phyloP scores from a whole-genome alignment of 2,329 filamentous ascomycete genomes.

The Paraphoma sp. region DNA sequence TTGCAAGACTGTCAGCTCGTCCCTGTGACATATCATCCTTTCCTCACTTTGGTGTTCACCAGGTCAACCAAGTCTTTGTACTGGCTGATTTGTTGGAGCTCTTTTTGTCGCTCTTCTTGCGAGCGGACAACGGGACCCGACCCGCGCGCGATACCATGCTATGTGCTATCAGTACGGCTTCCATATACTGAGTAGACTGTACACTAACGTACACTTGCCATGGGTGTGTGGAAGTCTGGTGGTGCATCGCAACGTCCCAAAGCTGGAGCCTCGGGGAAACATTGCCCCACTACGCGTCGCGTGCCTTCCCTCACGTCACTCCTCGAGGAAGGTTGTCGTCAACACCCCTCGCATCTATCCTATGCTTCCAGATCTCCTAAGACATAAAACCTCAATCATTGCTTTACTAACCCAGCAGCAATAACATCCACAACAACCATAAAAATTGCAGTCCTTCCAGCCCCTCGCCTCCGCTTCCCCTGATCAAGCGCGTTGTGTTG shows the following conservation, averaged over 20 bases:
- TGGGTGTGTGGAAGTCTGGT: constrained; percentile 19
- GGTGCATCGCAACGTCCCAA: constrained; percentile 18
- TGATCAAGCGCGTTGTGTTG: constrained; percentile 16
- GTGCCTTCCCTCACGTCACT: constrained; percentile 28
- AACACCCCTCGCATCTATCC: constrained; percentile 17
- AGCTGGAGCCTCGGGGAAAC: constrained; percentile 28
- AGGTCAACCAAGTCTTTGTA: constrained; percentile 75
- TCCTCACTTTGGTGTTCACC: constrained; percentile 68
- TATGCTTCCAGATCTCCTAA: constrained; percentile 26
- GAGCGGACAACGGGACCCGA: constrained; percentile 63
- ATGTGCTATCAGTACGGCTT: constrained; percentile 28
- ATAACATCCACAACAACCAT: constrained; percentile 28
- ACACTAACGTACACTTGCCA: constrained; percentile 50
- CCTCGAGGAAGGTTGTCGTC: constrained; percentile 18
- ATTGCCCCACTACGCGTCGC: constrained; percentile 36
- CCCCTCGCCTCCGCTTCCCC: constrained; percentile 13
- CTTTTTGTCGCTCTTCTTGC: constrained; percentile 73
- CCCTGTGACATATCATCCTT: not conserved
- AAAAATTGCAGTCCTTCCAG: constrained; percentile 1
- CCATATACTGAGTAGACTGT: not conserved
- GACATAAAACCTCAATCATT: constrained; percentile 23
- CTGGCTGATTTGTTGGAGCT: constrained; percentile 75
- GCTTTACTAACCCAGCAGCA: constrained; percentile 44
- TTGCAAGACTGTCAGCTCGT: not conserved
- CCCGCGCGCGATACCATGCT: constrained; percentile 84